phyloP scores from a whole-genome alignment of 75 land plant species.

The Gnetum montanum region DNA sequence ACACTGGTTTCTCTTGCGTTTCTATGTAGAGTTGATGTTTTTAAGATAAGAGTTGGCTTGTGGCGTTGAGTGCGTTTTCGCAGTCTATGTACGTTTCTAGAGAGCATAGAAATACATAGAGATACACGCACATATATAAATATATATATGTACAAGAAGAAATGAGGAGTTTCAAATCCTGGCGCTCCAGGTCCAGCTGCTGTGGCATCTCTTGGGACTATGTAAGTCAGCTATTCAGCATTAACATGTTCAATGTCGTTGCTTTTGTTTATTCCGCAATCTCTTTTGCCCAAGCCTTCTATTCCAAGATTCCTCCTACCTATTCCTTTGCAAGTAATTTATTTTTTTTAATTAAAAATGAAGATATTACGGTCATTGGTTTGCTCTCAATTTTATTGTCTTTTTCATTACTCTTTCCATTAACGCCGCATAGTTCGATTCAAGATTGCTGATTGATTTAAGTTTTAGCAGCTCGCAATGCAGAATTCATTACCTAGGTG shows the following conservation, averaged over 20 bases:
- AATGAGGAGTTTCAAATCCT: constrained; percentile 4
- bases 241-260: neutral
- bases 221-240: neutral
- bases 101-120: too few species aligned
- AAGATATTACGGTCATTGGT: neutral
- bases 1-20: too few species aligned
- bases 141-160: too few species aligned
- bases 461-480: too few species aligned
- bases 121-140: too few species aligned
- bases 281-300: neutral
- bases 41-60: too few species aligned
- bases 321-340: neutral
- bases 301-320: neutral
- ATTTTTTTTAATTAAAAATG: neutral
- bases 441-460: too few species aligned
- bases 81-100: too few species aligned
- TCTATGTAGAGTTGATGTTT: too few species aligned
- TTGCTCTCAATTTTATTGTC: neutral
- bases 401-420: neutral
- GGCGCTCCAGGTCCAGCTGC: constrained; percentile 1
- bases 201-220: neutral
- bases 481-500: too few species aligned
- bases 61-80: too few species aligned
- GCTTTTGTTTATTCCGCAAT: neutral
- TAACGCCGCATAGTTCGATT: too few species aligned